A percentile compares a stretch with the other conserved stretches of the same genome.
Conservation (phyloP, 2,329 filamentous ascomycete species). For the Aspergillus persii region DNA sequence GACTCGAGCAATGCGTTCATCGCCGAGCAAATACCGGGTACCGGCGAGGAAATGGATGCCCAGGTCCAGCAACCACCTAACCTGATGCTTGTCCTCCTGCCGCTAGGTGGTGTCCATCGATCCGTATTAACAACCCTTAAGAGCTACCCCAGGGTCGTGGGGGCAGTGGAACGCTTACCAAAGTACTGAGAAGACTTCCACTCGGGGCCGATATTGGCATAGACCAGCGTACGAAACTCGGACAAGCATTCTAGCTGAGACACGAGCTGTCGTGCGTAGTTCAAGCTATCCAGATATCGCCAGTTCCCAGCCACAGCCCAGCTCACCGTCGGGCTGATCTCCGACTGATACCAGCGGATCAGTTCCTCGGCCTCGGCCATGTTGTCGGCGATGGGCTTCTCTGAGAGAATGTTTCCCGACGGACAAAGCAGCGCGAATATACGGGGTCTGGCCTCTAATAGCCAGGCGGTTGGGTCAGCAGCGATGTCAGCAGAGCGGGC, state of each 20-base stretch:
- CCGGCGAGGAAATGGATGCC: conserved; percentile 71
- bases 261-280: conserved; percentile 51
- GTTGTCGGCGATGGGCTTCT: conserved; percentile 67
- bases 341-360: conserved; percentile 46
- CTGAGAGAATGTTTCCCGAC: conserved; percentile 69
- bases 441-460: conserved; percentile 59
- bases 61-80: conserved; percentile 73
- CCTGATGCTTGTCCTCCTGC: conserved; percentile 67
- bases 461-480: conserved; percentile 44
- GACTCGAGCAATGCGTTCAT: conserved; percentile 48
- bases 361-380: conserved; percentile 52
- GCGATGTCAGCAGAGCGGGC: too few species aligned
- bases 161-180: conserved; percentile 1
- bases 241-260: conserved; percentile 52
- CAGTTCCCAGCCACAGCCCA: conserved; percentile 72
- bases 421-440: conserved; percentile 58
- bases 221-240: conserved; percentile 26
- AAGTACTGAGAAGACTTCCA: background rate
- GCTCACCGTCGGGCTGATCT: conserved; percentile 39
- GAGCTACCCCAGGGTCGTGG: background rate
- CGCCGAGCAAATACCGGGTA: conserved; percentile 53
- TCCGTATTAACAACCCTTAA: background rate
- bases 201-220: background rate
- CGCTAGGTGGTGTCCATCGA: conserved; percentile 57
- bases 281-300: conserved; percentile 59